phyloP scores from a whole-genome alignment of 108 stramenopile genomes.

The Pseudonitzschia pungens region DNA sequence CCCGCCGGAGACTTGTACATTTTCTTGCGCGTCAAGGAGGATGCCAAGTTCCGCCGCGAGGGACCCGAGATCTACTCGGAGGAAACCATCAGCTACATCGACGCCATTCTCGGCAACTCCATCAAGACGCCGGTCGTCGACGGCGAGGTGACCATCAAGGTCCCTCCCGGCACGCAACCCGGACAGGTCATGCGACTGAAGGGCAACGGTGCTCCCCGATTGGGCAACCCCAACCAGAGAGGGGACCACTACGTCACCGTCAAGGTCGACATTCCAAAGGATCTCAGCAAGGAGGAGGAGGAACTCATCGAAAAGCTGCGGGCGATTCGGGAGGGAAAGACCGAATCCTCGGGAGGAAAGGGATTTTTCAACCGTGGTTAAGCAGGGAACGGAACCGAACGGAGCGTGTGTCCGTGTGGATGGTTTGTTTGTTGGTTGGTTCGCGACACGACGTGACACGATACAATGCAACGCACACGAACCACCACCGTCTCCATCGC shows the following conservation, averaged over 20 bases:
- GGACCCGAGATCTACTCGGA: conserved; percentile 95
- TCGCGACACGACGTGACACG: too few species aligned
- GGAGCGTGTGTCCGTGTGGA: too few species aligned
- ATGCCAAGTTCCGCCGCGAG: conserved; percentile 88
- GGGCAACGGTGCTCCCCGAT: conserved; percentile 88
- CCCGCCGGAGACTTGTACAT: conserved; percentile 96
- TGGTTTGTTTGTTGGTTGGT: too few species aligned
- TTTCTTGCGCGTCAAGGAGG: conserved; percentile 91
- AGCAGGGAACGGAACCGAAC: background rate
- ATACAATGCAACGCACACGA: too few species aligned
- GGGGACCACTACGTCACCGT: conserved; percentile 97
- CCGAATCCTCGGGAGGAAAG: conserved; percentile 9
- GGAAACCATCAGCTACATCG: conserved; percentile 81
- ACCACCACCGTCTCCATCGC: too few species aligned
- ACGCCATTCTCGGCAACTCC: conserved; percentile 94
- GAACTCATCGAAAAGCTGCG: conserved; percentile 81
- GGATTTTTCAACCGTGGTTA: conserved; percentile 25
- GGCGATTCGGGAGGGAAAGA: conserved; percentile 56
- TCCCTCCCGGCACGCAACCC: conserved; percentile 96
- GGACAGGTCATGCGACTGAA: conserved; percentile 93
- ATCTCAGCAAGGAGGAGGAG: conserved; percentile 87
- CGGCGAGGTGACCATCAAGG: conserved; percentile 94
- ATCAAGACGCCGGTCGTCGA: conserved; percentile 92
- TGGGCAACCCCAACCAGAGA: conserved; percentile 74
- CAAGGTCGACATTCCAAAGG: conserved; percentile 92